These are phyloP conservation scores for Solanum hybrid DNA, from an alignment of 305 asterid genomes.

Conservation along the genomic window DNA sequence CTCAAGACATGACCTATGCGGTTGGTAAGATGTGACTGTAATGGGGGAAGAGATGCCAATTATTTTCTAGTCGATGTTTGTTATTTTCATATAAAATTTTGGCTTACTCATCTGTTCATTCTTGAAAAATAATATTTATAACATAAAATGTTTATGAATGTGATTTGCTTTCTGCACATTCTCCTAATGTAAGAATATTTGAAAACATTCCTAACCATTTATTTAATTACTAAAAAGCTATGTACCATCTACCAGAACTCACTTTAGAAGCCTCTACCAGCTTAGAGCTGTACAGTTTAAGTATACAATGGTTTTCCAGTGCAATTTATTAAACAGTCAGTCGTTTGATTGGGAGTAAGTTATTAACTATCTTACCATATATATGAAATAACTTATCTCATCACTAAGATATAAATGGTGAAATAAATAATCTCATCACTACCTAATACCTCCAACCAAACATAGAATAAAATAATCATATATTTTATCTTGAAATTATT, in stretches of 20 bases:
- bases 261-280: not conserved
- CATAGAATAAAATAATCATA: no score
- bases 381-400: not conserved
- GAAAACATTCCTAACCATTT: not conserved
- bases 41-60: not conserved
- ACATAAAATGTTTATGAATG: not conserved
- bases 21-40: constrained; percentile 1
- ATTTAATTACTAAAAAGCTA: not conserved
- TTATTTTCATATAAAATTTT: not conserved
- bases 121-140: not conserved
- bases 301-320: not conserved
- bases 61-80: not conserved
- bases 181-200: not conserved
- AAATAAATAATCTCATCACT: not conserved
- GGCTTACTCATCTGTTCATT: not conserved
- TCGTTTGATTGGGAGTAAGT: not conserved
- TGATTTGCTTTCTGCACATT: not conserved
- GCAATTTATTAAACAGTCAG: not conserved
- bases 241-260: not conserved
- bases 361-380: not conserved
- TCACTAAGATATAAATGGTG: no score
- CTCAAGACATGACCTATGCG: not conserved
- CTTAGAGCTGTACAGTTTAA: not conserved
- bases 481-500: no score
- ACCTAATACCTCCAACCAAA: not conserved